Base-by-base conservation (phyloP, 1,284 basidiomycete species). In the Sporisorium graminicola region DNA sequence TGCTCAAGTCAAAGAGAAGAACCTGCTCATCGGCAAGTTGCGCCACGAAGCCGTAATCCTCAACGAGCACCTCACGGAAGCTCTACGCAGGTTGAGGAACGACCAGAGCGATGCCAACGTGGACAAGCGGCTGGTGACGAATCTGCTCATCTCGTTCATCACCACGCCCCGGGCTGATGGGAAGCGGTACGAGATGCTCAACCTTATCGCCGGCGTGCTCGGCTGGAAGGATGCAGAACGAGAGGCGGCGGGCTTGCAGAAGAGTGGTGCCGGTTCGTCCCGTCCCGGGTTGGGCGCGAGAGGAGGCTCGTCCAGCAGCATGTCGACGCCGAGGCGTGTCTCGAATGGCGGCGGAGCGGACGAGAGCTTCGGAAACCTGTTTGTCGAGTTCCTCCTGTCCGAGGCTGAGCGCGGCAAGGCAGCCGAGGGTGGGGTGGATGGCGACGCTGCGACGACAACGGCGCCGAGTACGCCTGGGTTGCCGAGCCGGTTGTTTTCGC, bases 31-130 rank as follows among this genome's bases (percentile, higher is more conserved):
- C 46, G 92, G 92, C 55, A 98, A 98, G 86, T 88, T 98, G 74
- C 90, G 95, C 57, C 95, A 99, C 83, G 95, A 98, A 89, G 91
- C 75, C 16, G 57, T 84, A 29, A 72, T 98, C 63, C 91, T 96
- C 83, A 98, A 99, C 82, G 96, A 99, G 84, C 96, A 99, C 82
- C 89, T 99, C 9, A 98, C 95, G 78, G 95, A 98, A 86, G 95
- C 97, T 0, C 89, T 99, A n/a, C 92, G 95, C 16, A 91, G 96
- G 24, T 88, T 99, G 50, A 91, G 94, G 40, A 92, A 91, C 76
- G 93, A 92, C 69, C 92, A 93, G 3, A 90, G 92, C 1, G 93
- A 94, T 67, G 92, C 90, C 57, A 96, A 93, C 72, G 96, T 99
- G 20, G 96, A 99, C 85, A 89, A 88, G 65, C 91, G 94, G 14